A percentile compares a stretch with the other conserved stretches of the same genome.
These are phyloP conservation scores for Tylopilus sp. DNA, from an alignment of 768 basidiomycete species.

Conservation along the genomic window DNA sequence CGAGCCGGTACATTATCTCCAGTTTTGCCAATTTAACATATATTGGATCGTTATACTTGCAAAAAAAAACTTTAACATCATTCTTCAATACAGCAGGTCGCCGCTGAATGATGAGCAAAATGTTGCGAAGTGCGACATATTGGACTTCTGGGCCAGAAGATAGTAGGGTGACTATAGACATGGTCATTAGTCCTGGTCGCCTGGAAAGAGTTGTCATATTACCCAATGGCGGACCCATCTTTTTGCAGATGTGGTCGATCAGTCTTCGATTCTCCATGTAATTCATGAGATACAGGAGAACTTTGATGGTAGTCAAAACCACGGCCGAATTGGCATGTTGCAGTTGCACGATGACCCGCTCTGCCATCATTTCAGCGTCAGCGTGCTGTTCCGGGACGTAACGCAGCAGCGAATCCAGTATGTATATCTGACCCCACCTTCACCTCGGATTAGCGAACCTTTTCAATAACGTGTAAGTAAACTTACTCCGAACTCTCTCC, in stretches of 20 bases:
- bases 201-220: background rate
- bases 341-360: constrained; percentile 88
- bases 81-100: constrained; percentile 90
- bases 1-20: constrained; percentile 98
- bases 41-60: constrained; percentile 99
- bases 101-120: constrained; percentile 94
- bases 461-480: background rate
- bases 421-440: constrained; percentile 99
- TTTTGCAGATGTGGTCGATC: constrained; percentile 89
- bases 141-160: constrained; percentile 99
- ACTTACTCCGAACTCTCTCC: constrained; percentile 97
- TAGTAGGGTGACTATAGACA: constrained; percentile 73
- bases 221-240: constrained; percentile 99
- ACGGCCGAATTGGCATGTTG: constrained; percentile 99
- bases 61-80: constrained; percentile 99
- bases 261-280: constrained; percentile 91
- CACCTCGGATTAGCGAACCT: constrained; percentile 11
- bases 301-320: constrained; percentile 98
- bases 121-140: constrained; percentile 96
- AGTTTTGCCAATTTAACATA: constrained; percentile 98
- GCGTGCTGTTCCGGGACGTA: constrained; percentile 86
- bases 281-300: constrained; percentile 95
- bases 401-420: constrained; percentile 88
- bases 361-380: constrained; percentile 94
- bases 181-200: background rate